phyloP scores from a whole-genome alignment of 495 filamentous ascomycete genomes.

The Extremus antarcticus region DNA sequence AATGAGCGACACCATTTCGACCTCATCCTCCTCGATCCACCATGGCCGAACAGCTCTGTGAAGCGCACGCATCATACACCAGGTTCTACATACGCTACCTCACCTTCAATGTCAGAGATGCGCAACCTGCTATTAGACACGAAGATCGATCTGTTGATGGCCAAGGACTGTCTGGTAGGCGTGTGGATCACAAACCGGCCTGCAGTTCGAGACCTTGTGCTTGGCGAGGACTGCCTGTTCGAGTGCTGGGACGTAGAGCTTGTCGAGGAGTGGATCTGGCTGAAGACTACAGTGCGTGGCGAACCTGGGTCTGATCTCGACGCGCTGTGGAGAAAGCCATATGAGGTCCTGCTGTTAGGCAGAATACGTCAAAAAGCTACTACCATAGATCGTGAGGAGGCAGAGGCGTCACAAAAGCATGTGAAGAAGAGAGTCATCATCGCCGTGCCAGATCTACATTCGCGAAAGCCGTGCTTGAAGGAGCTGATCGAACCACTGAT shows the following conservation, averaged over 20 bases:
- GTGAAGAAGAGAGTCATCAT: slow-evolving; percentile 51
- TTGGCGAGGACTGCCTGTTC: slow-evolving; percentile 46
- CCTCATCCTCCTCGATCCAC: slow-evolving; percentile 78
- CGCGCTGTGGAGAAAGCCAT: slow-evolving; percentile 68
- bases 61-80: slow-evolving; percentile 46
- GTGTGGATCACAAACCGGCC: slow-evolving; percentile 86
- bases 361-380: slow-evolving; percentile 26
- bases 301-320: slow-evolving; percentile 60
- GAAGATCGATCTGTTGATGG: slow-evolving; percentile 46
- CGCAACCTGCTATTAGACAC: slow-evolving; percentile 41
- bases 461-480: slow-evolving; percentile 70
- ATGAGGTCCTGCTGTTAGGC: slow-evolving; percentile 71
- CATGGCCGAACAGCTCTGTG: slow-evolving; percentile 88
- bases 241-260: slow-evolving; percentile 50
- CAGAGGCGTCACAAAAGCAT: background rate
- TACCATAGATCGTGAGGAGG: background rate
- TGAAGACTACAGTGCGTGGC: slow-evolving; percentile 66
- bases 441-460: slow-evolving; percentile 82
- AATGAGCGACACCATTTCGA: slow-evolving; percentile 45
- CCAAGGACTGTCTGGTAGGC: slow-evolving; percentile 47
- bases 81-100: slow-evolving; percentile 44
- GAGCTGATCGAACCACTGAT: slow-evolving; percentile 43
- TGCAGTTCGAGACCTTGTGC: slow-evolving; percentile 46
- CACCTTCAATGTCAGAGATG: slow-evolving; percentile 26
- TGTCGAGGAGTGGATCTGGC: slow-evolving; percentile 82